phyloP scores from a whole-genome alignment of 345 rosid genomes.

The Salix viminalis region DNA sequence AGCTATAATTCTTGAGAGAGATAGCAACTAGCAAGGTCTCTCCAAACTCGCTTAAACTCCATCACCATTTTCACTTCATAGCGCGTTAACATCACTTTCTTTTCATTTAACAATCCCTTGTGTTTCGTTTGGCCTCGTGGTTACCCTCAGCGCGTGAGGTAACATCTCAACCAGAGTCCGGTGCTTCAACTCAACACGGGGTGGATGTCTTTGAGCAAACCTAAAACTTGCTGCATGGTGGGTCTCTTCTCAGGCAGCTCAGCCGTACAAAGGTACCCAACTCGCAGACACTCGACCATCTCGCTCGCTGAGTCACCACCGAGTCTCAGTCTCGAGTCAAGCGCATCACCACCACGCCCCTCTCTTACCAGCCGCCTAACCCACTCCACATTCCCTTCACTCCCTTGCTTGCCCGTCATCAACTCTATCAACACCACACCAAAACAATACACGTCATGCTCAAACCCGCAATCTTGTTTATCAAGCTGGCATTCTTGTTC shows the following conservation, averaged over 20 bases:
- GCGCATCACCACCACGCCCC: slow-evolving; percentile 51
- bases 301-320: slow-evolving; percentile 51
- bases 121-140: neutral
- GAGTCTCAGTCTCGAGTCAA: slow-evolving; percentile 56
- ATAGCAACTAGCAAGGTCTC: slow-evolving; percentile 10
- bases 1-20: neutral
- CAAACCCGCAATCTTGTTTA: slow-evolving; percentile 17
- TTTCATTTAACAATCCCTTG: too few relatives aligned
- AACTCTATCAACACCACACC: slow-evolving; percentile 72
- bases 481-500: neutral
- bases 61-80: neutral
- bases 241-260: slow-evolving; percentile 73
- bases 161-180: neutral
- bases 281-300: slow-evolving; percentile 81
- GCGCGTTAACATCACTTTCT: neutral
- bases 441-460: slow-evolving; percentile 60
- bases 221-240: slow-evolving; percentile 87
- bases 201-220: slow-evolving; percentile 74
- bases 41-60: neutral
- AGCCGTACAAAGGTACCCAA: slow-evolving; percentile 80
- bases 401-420: slow-evolving; percentile 61
- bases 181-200: slow-evolving; percentile 12
- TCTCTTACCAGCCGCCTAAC: slow-evolving; percentile 64
- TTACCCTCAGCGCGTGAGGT: neutral
- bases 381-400: slow-evolving; percentile 46